A percentile compares a stretch with the other conserved stretches of the same genome.
phyloP scores from a whole-genome alignment of 2,329 filamentous ascomycete species.

The Sclerotinia minor region DNA sequence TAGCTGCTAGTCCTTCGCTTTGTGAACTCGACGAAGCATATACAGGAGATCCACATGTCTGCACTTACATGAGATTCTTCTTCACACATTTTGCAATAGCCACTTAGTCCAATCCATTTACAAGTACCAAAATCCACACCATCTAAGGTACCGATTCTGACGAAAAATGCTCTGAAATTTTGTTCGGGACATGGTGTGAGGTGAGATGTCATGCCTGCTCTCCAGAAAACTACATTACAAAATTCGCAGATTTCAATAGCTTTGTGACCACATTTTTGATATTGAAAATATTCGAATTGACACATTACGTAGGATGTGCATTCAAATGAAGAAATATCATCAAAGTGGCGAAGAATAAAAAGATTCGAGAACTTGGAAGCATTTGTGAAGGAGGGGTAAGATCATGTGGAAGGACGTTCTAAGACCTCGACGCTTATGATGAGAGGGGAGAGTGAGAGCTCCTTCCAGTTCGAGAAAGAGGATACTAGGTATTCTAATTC shows the following conservation, averaged over 20 bases:
- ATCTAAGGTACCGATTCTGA: constrained; percentile 6
- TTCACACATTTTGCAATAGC: constrained; percentile 26
- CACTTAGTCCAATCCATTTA: constrained; percentile 23
- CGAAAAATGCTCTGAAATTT: constrained; percentile 10
- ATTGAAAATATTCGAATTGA: constrained; percentile 24
- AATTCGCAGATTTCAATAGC: constrained; percentile 26
- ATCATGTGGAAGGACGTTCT: not conserved
- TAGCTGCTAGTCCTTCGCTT: not conserved
- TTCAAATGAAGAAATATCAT: not conserved
- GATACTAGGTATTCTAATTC: not conserved
- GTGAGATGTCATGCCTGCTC: constrained; percentile 21
- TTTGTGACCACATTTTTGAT: constrained; percentile 25
- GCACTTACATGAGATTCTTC: constrained; percentile 17
- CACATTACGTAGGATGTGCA: constrained; percentile 23
- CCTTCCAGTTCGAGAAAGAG: not conserved
- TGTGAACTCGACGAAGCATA: not conserved
- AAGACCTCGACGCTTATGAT: not conserved
- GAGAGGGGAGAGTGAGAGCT: not conserved
- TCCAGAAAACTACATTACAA: constrained; percentile 25
- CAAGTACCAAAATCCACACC: constrained; percentile 5
- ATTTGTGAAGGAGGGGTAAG: not conserved
- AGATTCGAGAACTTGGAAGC: not conserved
- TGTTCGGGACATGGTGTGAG: constrained; percentile 21
- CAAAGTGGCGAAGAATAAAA: not conserved
- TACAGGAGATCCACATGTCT: not conserved